Evolutionary conservation across 192 early-diverging fungal genomes (phyloP), one percentile per base, ranked within the genome.

Genomic region (Fimicolochytrium jonesii): DNA sequence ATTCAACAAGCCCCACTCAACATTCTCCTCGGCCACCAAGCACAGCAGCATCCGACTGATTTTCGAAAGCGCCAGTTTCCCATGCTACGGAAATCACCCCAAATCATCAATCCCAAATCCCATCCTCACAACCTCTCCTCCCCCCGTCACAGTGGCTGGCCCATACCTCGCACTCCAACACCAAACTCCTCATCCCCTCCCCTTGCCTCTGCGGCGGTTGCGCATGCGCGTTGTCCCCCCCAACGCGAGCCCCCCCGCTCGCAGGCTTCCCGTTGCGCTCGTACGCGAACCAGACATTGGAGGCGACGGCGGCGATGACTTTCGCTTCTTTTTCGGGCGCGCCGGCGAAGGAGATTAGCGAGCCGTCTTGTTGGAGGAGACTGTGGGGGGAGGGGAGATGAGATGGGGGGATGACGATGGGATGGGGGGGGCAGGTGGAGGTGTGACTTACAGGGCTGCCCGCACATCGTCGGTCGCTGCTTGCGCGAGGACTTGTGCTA

Each of bases 1-100:
- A 37, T 69, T 69, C n/a, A 78, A 48, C 41, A 78, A 69, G 6
- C 72, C 76, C 67, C 71, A 69, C 32, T 78, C 76, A 15, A 72
- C 73, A 7, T 50, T 30, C 43, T 68, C 63, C 6, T 66, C 58
- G 23, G 72, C 76, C 4, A 78, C 67, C n/a, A 75, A 57, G 62
- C 76, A 78, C 1, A 78, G 64, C 25, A 78, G 60, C 71, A 73
- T 70, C 17, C 61, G 23, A 48, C 67, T 59, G 3, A 63, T 66
- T 29, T 51, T 59, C 30, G 71, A 52, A 4, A 77, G 59, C n/a
- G 64, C 69, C 18, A 77, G 65, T 37, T 60, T 70, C 26, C 75
- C 75, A n/a, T 57, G 37, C 70, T 76, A 46, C 15, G 20, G 31
- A 17, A 55, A 26, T 9, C 9, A 26, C 13, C n/a, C 9, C n/a